Evolutionary conservation across 2,329 filamentous ascomycete species (phyloP).

Genomic region (Penicillium sp.): DNA sequence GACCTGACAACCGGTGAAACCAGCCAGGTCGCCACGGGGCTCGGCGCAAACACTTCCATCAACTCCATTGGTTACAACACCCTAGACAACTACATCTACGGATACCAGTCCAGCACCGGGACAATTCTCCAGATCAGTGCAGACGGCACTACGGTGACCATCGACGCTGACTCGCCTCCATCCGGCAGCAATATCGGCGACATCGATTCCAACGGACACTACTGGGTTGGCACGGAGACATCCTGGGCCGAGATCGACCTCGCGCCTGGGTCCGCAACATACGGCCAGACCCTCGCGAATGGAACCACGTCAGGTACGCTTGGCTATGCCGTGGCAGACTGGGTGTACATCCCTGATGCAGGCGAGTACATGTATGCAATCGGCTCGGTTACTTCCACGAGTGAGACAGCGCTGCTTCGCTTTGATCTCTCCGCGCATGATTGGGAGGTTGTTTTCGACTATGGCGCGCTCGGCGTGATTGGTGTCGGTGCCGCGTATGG

Average conservation of each 20-base stretch:
- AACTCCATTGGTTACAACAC: slow-evolving; percentile 1
- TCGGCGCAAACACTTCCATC: neutral
- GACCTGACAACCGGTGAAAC: neutral
- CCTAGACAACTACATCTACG: slow-evolving; percentile 2
- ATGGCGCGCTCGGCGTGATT: neutral
- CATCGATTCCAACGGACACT: neutral
- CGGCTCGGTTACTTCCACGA: neutral
- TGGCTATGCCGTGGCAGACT: neutral
- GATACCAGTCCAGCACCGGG: neutral
- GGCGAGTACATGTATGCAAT: slow-evolving; percentile 2
- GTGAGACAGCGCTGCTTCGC: neutral
- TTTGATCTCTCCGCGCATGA: neutral
- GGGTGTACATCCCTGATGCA: neutral
- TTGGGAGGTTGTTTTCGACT: neutral
- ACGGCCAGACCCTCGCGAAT: neutral
- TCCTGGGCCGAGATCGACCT: neutral
- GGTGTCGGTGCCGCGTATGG: slow-evolving; percentile 3
- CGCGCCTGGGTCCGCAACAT: neutral
- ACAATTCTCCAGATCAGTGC: neutral
- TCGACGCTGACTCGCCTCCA: neutral
- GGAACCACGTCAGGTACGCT: neutral
- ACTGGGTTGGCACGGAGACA: neutral
- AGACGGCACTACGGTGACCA: neutral
- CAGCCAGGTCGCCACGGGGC: neutral
- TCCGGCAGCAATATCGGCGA: neutral